These are phyloP conservation scores for Phytopythium boreale DNA, from an alignment of 352 stramenopile species.

Conservation along the genomic window DNA sequence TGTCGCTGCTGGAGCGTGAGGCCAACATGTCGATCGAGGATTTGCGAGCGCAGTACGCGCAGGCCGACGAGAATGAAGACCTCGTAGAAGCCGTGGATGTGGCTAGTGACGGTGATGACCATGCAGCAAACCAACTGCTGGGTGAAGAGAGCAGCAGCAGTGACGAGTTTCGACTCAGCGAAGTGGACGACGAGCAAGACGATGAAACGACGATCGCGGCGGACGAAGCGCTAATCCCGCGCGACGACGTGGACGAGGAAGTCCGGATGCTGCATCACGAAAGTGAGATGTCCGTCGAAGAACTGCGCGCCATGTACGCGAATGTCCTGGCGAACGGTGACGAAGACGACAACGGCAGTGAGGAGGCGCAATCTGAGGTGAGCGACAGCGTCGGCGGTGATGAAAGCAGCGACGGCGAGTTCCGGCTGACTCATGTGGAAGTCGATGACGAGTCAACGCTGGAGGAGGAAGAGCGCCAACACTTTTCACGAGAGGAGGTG, in stretches of 20 bases:
- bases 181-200: slow-evolving; percentile 42
- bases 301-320: slow-evolving; percentile 53
- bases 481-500: slow-evolving; percentile 34
- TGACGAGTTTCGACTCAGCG: slow-evolving; percentile 31
- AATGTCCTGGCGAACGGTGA: slow-evolving; percentile 10
- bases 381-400: slow-evolving; percentile 11
- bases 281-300: slow-evolving; percentile 90
- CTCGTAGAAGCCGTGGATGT: slow-evolving; percentile 18
- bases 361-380: neutral
- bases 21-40: slow-evolving; percentile 81
- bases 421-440: slow-evolving; percentile 22
- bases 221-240: slow-evolving; percentile 56
- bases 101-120: neutral
- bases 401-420: slow-evolving; percentile 19
- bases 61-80: slow-evolving; percentile 17
- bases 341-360: slow-evolving; percentile 1
- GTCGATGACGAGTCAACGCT: slow-evolving; percentile 91
- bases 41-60: slow-evolving; percentile 63
- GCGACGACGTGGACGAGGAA: slow-evolving; percentile 62
- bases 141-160: slow-evolving; percentile 18
- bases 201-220: slow-evolving; percentile 89
- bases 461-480: slow-evolving; percentile 73
- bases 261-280: slow-evolving; percentile 87
- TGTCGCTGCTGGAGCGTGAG: slow-evolving; percentile 68
- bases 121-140: neutral